Percentiles rank a stretch among this genome's conserved stretches.
Evolutionary conservation across 768 basidiomycete genomes (phyloP).

Genomic region (Lactifluus piperatus): DNA sequence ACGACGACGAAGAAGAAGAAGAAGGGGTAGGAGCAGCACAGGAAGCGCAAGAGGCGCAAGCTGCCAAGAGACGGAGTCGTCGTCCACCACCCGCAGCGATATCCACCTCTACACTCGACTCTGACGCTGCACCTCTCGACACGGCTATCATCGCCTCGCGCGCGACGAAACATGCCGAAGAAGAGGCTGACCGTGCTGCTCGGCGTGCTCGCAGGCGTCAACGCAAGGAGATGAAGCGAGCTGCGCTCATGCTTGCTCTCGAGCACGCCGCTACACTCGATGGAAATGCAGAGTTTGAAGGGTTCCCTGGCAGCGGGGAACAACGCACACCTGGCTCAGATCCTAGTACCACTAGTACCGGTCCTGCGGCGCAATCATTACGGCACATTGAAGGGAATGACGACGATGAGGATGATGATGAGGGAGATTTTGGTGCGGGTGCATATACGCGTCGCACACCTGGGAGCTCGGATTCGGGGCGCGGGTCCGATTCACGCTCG

Average conservation of each 20-base stretch:
- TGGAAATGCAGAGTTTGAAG: conserved; percentile 44
- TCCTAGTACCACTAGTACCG: background rate
- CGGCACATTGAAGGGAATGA: conserved; percentile 20
- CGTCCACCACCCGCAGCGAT: conserved; percentile 21
- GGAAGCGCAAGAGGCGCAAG: background rate
- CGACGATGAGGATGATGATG: conserved; percentile 42
- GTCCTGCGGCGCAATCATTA: conserved; percentile 14
- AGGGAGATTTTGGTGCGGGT: conserved; percentile 50
- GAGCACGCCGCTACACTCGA: conserved; percentile 22
- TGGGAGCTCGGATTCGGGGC: conserved; percentile 27
- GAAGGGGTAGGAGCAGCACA: too few species aligned
- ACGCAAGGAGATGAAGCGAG: conserved; percentile 36
- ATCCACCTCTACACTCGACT: conserved; percentile 47
- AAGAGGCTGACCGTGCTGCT: conserved; percentile 35
- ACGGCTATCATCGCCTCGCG: conserved; percentile 43
- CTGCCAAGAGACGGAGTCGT: background rate
- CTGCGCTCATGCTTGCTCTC: conserved; percentile 32
- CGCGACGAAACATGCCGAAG: conserved; percentile 27
- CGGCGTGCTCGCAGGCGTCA: conserved; percentile 38
- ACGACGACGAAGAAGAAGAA: conserved; percentile 39
- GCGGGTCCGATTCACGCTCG: conserved; percentile 52
- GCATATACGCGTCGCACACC: conserved; percentile 35
- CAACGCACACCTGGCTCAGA: background rate
- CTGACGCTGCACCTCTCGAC: conserved; percentile 61
- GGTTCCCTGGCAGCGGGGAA: conserved; percentile 49